Base-by-base conservation (phyloP, 805 yeast genomes). In the Lipomyces mesembrius region DNA sequence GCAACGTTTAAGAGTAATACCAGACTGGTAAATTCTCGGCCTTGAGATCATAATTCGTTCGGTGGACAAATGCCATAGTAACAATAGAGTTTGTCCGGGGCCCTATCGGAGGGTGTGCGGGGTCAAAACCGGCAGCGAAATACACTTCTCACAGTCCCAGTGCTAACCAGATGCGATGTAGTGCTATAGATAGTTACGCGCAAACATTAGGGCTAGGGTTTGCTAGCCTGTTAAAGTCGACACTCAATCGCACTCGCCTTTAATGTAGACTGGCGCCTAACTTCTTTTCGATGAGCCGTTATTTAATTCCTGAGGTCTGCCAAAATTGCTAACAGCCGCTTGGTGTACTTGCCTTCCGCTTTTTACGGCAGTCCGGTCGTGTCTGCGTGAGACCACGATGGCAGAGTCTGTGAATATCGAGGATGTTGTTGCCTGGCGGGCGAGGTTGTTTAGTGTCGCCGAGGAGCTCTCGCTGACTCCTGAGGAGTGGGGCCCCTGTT, bases 391-490 rank as follows among this genome's bases (percentile, higher is more conserved):
- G 22, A 43, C 22, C 49, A 43, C 49, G 17, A 52, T 52, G 27
- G 27, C 55, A 20, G 34, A 25, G 29, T 52, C 55, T 25, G 34
- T 25, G 8, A 52, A 29, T 52, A 25, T 52, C 4, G 61, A 35
- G 9, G 59, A 63, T 32, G 52, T 66, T 35, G 60, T 61, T 35
- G 37, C 53, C 1, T 66, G 69, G 69, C 61, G 69, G 8, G 64
- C 60, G 27, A 43, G 64, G n/a, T 52, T 66, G 35, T 66, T 66
- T 29, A 11, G 55, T 22, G 32, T 61, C 46, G 54, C 69, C 43
- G 43, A 58, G 7, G 69, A 66, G 25, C 52, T 66, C 54, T 12
- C 52, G 12, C 51, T 66, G 64, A 59, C 67, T 17, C 62, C 69
- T n/a, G 56, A 54, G 17, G 67, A 66, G 60, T 66, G 35, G 29